Evolutionary conservation across 177 flowering plant genomes (phyloP).

Genomic region (Tripterygium wilfordii): DNA sequence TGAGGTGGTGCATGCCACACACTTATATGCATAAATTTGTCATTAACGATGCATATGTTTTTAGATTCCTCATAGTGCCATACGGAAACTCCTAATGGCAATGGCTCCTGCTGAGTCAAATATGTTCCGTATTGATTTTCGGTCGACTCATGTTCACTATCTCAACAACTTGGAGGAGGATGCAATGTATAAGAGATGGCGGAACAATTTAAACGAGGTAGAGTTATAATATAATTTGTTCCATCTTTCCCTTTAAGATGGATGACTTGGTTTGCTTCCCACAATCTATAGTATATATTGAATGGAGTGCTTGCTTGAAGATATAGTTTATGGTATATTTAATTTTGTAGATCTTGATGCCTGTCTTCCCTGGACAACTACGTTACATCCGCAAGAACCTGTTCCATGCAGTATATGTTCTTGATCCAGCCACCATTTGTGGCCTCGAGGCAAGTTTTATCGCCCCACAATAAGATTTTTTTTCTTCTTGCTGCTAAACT

Average conservation of each 20-base stretch:
- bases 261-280: too few species aligned
- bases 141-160: slow-evolving; percentile 84
- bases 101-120: slow-evolving; percentile 58
- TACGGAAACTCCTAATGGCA: slow-evolving; percentile 56
- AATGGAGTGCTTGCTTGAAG: not conserved
- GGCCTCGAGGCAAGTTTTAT: slow-evolving; percentile 81
- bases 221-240: not conserved
- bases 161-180: slow-evolving; percentile 97
- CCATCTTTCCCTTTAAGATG: not conserved
- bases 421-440: slow-evolving; percentile 82
- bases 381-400: slow-evolving; percentile 94
- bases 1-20: too few species aligned
- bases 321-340: not conserved
- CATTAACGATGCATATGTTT: not conserved
- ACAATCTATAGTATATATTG: too few species aligned
- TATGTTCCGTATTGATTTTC: slow-evolving; percentile 77
- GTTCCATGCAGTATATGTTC: slow-evolving; percentile 84
- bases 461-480: too few species aligned
- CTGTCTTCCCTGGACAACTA: slow-evolving; percentile 91
- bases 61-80: slow-evolving; percentile 67
- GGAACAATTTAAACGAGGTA: slow-evolving; percentile 93
- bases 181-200: slow-evolving; percentile 82
- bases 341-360: slow-evolving; percentile 79
- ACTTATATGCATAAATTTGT: too few species aligned
- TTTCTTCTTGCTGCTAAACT: not conserved